phyloP scores from a whole-genome alignment of 768 basidiomycete genomes.

The Porphyrellus cyaneotinctus region DNA sequence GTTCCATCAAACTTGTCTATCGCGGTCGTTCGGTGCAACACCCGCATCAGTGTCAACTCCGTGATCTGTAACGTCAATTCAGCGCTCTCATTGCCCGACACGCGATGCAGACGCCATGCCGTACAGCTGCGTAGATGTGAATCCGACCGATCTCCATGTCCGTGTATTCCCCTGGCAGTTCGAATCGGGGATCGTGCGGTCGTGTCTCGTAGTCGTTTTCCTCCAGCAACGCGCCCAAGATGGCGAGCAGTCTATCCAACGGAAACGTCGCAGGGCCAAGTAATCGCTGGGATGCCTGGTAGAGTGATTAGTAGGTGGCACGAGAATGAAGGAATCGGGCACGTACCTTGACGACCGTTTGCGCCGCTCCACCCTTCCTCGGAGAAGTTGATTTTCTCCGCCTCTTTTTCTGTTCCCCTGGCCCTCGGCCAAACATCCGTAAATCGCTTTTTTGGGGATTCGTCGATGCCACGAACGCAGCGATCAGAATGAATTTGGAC shows the following conservation, averaged over 20 bases:
- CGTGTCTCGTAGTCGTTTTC: constrained; percentile 57
- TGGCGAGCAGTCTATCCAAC: constrained; percentile 74
- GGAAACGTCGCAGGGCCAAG: constrained; percentile 77
- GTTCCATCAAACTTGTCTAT: constrained; percentile 64
- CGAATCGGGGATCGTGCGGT: constrained; percentile 43
- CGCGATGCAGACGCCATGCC: constrained; percentile 24
- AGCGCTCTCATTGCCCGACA: not conserved
- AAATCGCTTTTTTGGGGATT: constrained; percentile 80
- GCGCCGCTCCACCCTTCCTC: constrained; percentile 34
- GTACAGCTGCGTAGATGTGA: constrained; percentile 54
- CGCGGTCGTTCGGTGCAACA: constrained; percentile 61
- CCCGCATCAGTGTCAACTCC: constrained; percentile 60
- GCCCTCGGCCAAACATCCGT: constrained; percentile 75
- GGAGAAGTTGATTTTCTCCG: constrained; percentile 39
- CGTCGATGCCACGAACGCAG: constrained; percentile 77
- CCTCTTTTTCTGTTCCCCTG: constrained; percentile 61
- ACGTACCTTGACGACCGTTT: constrained; percentile 45
- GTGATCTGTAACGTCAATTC: constrained; percentile 44
- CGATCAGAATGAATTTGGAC: constrained; percentile 72
- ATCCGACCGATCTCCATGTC: constrained; percentile 69
- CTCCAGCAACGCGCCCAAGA: constrained; percentile 72
- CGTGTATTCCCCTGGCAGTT: constrained; percentile 63
- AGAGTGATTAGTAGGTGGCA: not conserved
- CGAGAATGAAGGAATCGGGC: not conserved
- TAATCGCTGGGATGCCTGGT: constrained; percentile 69